phyloP scores from a whole-genome alignment of 768 basidiomycete species.

The Hydnomerulius pinastri region DNA sequence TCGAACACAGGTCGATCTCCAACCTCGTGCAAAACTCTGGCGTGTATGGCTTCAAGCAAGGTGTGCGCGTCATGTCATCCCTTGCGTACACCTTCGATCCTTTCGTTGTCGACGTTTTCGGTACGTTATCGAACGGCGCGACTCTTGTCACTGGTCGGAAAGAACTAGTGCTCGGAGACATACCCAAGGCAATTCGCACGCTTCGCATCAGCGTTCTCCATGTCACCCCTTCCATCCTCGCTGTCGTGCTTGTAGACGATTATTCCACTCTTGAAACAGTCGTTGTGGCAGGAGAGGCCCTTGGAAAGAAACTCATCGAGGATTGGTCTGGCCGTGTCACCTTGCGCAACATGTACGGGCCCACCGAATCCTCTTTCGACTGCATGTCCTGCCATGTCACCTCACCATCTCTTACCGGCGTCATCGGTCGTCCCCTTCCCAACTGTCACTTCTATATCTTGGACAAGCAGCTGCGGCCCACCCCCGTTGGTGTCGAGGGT shows the following conservation, averaged over 20 bases:
- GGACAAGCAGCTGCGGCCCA: slow-evolving; percentile 12
- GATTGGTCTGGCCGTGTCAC: slow-evolving; percentile 12
- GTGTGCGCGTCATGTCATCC: slow-evolving; percentile 15
- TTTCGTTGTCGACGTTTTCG: too few species aligned
- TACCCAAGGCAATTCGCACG: slow-evolving; percentile 12
- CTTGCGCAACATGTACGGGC: slow-evolving; percentile 23
- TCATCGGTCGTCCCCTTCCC: too few species aligned
- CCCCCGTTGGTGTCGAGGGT: slow-evolving; percentile 18
- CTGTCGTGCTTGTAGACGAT: slow-evolving; percentile 14
- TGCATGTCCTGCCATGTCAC: slow-evolving; percentile 14
- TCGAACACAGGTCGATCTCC: too few species aligned
- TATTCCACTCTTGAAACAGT: slow-evolving; percentile 15
- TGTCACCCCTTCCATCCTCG: slow-evolving; percentile 21
- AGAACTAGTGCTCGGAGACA: slow-evolving; percentile 20
- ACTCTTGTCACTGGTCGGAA: too few species aligned
- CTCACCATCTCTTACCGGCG: too few species aligned
- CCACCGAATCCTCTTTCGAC: slow-evolving; percentile 21
- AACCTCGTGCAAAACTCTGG: too few species aligned
- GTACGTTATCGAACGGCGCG: too few species aligned
- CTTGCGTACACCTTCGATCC: slow-evolving; percentile 20
- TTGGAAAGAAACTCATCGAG: too few species aligned
- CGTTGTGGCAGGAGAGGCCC: too few species aligned
- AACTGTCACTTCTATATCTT: slow-evolving; percentile 20
- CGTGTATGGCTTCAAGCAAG: slow-evolving; percentile 16
- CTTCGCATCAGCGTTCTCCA: slow-evolving; percentile 17